Percentiles rank a stretch among this genome's conserved stretches.
phyloP scores from a whole-genome alignment of 2,329 filamentous ascomycete species.

The Stagonosporopsis cucurbitacearum region DNA sequence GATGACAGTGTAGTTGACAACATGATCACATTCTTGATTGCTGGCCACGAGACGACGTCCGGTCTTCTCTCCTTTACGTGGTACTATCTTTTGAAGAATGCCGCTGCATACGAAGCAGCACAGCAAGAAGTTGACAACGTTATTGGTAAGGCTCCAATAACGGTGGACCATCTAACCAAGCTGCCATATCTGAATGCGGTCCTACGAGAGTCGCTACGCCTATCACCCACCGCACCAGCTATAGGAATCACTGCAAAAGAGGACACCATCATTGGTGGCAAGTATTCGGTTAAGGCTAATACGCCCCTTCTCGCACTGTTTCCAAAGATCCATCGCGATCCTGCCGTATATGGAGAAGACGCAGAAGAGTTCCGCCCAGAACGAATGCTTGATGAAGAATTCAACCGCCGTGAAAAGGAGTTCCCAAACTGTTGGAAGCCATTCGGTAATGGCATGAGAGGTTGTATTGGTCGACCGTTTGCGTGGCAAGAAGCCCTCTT shows the following conservation, averaged over 20 bases:
- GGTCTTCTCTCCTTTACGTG: conserved; percentile 53
- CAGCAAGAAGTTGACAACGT: conserved; percentile 63
- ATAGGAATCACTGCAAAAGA: conserved; percentile 50
- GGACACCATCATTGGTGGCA: conserved; percentile 44
- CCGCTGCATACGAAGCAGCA: conserved; percentile 56
- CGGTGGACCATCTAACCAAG: conserved; percentile 57
- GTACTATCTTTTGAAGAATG: conserved; percentile 61
- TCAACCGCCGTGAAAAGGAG: conserved; percentile 48
- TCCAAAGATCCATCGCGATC: conserved; percentile 51
- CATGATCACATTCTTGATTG: conserved; percentile 70
- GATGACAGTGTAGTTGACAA: conserved; percentile 71
- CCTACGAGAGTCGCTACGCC: conserved; percentile 62
- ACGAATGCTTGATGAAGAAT: conserved; percentile 55
- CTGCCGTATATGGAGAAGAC: conserved; percentile 54
- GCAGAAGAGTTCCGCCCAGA: conserved; percentile 55
- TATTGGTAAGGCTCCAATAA: conserved; percentile 55
- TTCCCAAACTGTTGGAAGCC: conserved; percentile 58
- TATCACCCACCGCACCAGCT: conserved; percentile 61
- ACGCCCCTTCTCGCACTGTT: conserved; percentile 43
- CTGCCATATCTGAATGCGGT: conserved; percentile 63
- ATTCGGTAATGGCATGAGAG: conserved; percentile 61
- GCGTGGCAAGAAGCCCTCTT: conserved; percentile 62
- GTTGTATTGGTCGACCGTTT: conserved; percentile 62
- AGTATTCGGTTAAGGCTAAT: conserved; percentile 48
- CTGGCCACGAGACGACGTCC: conserved; percentile 48